Evolutionary conservation across 75 land plant species (phyloP), one percentile per base, ranked within the genome.

Genomic region (Sequoia sempervirens): DNA sequence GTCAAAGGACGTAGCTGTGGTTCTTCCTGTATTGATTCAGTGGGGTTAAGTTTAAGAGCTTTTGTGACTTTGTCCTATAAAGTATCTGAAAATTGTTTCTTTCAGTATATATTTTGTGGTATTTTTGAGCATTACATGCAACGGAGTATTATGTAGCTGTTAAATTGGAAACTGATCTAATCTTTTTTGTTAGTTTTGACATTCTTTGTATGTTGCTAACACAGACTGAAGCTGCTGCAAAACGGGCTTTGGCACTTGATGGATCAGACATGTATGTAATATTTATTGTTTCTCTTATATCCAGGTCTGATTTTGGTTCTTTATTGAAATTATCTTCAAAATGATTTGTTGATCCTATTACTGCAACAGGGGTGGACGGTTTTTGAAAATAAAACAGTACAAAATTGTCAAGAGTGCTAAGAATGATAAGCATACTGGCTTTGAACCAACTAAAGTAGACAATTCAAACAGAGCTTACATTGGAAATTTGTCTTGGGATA

Each of bases 211-310:
- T 80, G 26, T 80, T 34, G 30, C 20, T 53, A 80, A 28, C 80
- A 68, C 94, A 97, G 99, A 97, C 95, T 30, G 95, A 92, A 92
- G 95, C 89, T 61, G 98, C 93, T 82, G 96, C 93, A 32, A 91
- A 92, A 87, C 88, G 92, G 80, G 99, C 96, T 36, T 84, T 96
- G 72, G 96, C 90, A 34, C 90, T 93, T 38, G 93, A 97, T 89
- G 98, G 98, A 70, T 87, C 98, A 58, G 96, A 93, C 82, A 97
- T 96, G 99, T 96, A 86, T 91, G 94, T 85, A 28, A 37, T 17
- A 41, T n/a, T n/a, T 82, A 0, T 2, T 82, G 20, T 66, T 82
- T 75, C 18, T 50, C 12, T 12, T 69, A 37, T 45, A 1, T 38
- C 37, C 30, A 53, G 41, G 28, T 52, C 2, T 61, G 34, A 81